These are phyloP conservation scores for Dendrobium officinale DNA, from an alignment of 106 monocot species.

Conservation along the genomic window DNA sequence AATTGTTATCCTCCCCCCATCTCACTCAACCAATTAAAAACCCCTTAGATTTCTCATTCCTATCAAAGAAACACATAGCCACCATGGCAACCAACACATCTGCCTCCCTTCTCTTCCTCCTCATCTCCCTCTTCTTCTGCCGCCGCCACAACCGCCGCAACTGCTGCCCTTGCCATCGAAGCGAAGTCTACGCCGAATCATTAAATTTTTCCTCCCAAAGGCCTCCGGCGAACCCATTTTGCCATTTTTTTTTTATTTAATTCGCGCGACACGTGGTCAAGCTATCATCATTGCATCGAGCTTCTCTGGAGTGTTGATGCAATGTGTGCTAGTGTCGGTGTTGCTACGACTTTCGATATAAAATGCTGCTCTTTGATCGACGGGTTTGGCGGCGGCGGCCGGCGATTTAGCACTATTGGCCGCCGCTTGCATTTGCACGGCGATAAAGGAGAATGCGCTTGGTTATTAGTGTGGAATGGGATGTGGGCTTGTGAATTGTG, in stretches of 20 bases:
- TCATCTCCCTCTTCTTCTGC: constrained; percentile 3
- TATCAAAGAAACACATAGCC: too few species aligned
- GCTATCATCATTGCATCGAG: constrained; percentile 28
- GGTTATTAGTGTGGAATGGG: constrained; percentile 35
- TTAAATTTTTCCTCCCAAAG: constrained; percentile 6
- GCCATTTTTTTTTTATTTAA: too few species aligned
- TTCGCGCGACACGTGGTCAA: constrained; percentile 26
- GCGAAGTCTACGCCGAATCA: neutral
- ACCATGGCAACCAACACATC: constrained; percentile 22
- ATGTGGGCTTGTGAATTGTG: constrained; percentile 37
- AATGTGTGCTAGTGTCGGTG: constrained; percentile 13
- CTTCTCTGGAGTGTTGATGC: constrained; percentile 25
- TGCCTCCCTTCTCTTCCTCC: neutral
- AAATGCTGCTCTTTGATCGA: constrained; percentile 29
- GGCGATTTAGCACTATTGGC: too few species aligned
- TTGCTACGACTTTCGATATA: constrained; percentile 14
- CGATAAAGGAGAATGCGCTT: constrained; percentile 24
- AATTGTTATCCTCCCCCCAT: too few species aligned
- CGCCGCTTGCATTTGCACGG: constrained; percentile 30
- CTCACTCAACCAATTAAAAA: too few species aligned
- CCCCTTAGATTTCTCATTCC: too few species aligned
- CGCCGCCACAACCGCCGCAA: too few species aligned
- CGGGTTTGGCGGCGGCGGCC: constrained; percentile 22
- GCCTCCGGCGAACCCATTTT: neutral
- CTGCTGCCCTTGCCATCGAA: neutral